phyloP scores from a whole-genome alignment of 2,329 filamentous ascomycete genomes.

The Colletotrichum incanum region DNA sequence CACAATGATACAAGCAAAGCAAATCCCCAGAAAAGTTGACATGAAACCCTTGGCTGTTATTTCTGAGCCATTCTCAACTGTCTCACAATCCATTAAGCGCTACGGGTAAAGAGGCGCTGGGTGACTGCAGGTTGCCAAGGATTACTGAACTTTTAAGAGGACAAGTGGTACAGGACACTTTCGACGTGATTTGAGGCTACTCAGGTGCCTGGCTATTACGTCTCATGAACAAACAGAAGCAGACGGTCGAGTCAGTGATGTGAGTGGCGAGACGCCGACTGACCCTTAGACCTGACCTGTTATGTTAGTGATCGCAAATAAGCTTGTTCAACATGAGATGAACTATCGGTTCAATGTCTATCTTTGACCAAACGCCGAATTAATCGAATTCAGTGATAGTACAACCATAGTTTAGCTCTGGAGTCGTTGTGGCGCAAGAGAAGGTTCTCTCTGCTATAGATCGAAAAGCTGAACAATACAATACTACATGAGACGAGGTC shows the following conservation, averaged over 20 bases:
- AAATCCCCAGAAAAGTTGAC: too few species aligned
- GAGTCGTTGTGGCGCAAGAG: not conserved
- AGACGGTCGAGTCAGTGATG: too few species aligned
- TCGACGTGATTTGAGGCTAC: conserved; percentile 16
- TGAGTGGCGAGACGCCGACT: not conserved
- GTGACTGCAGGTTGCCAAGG: conserved; percentile 6
- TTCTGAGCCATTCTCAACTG: not conserved
- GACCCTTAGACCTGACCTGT: not conserved
- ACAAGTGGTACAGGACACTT: conserved; percentile 15
- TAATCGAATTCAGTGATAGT: not conserved
- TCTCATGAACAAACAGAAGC: not conserved
- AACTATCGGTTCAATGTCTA: not conserved
- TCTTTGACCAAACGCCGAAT: not conserved
- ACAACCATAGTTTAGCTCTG: not conserved
- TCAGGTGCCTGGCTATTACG: conserved; percentile 17
- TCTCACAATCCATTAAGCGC: not conserved
- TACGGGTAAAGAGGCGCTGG: not conserved
- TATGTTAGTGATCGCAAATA: not conserved
- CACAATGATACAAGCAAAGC: not conserved
- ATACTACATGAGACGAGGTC: not conserved
- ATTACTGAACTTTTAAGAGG: conserved; percentile 2
- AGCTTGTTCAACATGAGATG: not conserved
- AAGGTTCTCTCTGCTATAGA: not conserved
- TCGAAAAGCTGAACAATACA: not conserved
- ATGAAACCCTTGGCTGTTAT: not conserved